Percentiles rank a stretch among this genome's conserved stretches.
phyloP scores from a whole-genome alignment of 306 rosid species.

The Spatholobus suberectus region DNA sequence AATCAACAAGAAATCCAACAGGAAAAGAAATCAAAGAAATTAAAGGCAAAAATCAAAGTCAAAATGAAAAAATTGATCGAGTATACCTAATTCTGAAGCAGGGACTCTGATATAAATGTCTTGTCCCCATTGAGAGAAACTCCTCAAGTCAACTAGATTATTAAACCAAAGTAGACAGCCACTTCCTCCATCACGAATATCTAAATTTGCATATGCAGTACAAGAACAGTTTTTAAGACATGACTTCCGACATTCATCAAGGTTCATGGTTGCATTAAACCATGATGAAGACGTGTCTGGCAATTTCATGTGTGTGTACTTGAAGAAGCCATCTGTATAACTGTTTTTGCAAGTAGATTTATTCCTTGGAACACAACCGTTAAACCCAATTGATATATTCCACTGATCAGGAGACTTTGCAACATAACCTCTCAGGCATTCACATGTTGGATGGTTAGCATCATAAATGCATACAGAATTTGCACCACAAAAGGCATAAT shows the following conservation, averaged over 20 bases:
- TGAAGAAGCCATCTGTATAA: not conserved
- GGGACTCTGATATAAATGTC: slow-evolving; percentile 14
- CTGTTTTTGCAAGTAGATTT: not conserved
- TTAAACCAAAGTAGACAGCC: slow-evolving; percentile 48
- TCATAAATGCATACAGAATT: not conserved
- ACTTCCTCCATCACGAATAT: not conserved
- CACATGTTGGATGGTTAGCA: not conserved
- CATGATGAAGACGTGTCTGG: slow-evolving; percentile 42
- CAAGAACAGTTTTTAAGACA: slow-evolving; percentile 42
- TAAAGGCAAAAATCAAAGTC: not conserved
- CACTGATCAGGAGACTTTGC: not conserved
- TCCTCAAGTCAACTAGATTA: slow-evolving; percentile 30
- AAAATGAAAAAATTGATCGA: not conserved
- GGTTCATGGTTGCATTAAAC: not conserved
- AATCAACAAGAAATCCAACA: no score
- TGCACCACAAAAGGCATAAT: no score
- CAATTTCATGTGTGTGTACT: slow-evolving; percentile 13
- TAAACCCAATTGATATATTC: not conserved
- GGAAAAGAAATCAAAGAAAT: no score
- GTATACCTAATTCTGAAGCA: slow-evolving; percentile 1
- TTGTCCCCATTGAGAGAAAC: not conserved
- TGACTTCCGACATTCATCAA: slow-evolving; percentile 20
- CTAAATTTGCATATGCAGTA: slow-evolving; percentile 30
- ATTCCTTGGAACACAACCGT: not conserved
- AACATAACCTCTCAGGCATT: slow-evolving; percentile 23